phyloP scores from a whole-genome alignment of 1,139 yeast genomes.

The Geotrichum aggregatum region DNA sequence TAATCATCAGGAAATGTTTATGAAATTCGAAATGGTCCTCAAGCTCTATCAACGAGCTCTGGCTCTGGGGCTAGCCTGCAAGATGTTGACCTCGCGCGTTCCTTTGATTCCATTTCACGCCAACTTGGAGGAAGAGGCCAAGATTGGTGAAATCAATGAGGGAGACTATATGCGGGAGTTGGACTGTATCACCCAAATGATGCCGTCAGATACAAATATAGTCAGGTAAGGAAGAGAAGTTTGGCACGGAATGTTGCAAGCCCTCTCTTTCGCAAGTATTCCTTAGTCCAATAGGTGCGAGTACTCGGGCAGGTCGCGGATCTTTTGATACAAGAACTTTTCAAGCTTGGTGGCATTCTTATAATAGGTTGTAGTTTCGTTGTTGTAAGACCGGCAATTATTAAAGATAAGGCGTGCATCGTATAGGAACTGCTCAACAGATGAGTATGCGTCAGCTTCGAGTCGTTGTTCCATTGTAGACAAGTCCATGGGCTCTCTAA shows the following conservation, averaged over 20 bases:
- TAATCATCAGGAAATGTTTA: conserved; percentile 16
- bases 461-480: conserved; percentile 92
- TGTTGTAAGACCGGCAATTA: conserved; percentile 85
- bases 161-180: conserved; percentile 3
- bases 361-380: conserved; percentile 84
- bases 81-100: conserved; percentile 5
- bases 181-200: conserved; percentile 2
- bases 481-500: conserved; percentile 85
- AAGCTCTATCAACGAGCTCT: conserved; percentile 15
- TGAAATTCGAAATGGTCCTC: conserved; percentile 11
- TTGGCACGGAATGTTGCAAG: no score
- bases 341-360: conserved; percentile 90
- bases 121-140: conserved; percentile 2
- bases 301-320: conserved; percentile 79
- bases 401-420: conserved; percentile 83
- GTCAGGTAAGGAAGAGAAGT: no score
- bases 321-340: conserved; percentile 73
- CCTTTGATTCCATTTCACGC: conserved; percentile 12
- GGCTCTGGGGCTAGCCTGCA: conserved; percentile 15
- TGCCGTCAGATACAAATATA: background rate
- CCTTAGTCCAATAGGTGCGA: conserved; percentile 46
- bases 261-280: no score
- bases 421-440: conserved; percentile 85
- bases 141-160: background rate
- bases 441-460: conserved; percentile 86